Evolutionary conservation across 306 rosid genomes (phyloP).

Genomic region (Cicer bijugum): DNA sequence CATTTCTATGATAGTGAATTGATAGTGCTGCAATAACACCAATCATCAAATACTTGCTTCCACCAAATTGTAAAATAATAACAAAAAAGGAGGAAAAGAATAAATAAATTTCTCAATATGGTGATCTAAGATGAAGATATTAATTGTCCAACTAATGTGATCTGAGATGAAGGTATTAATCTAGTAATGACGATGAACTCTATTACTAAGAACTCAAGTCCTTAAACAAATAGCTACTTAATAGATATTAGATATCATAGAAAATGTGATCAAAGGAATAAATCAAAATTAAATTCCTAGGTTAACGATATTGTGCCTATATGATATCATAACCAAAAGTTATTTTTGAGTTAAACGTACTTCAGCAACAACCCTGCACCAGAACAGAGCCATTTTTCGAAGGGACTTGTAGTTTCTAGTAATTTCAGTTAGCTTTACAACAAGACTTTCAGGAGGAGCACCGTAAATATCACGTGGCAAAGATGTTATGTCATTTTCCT

Average conservation of each 20-base stretch:
- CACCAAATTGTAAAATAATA: constrained; percentile 1
- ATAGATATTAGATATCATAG: constrained; percentile 20
- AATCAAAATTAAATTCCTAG: constrained; percentile 22
- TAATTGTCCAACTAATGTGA: constrained; percentile 19
- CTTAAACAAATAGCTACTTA: constrained; percentile 22
- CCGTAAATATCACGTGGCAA: constrained; percentile 90
- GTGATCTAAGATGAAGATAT: constrained; percentile 12
- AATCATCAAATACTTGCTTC: too few species aligned
- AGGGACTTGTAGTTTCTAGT: constrained; percentile 75
- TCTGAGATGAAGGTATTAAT: constrained; percentile 25
- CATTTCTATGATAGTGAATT: too few species aligned
- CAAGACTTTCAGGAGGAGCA: constrained; percentile 89
- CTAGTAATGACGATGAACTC: constrained; percentile 35
- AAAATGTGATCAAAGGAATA: constrained; percentile 38
- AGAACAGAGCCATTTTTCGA: constrained; percentile 82
- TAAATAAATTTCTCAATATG: constrained; percentile 1
- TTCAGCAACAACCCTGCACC: constrained; percentile 81
- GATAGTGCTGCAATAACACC: too few species aligned
- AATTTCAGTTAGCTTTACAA: constrained; percentile 90
- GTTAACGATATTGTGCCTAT: constrained; percentile 26
- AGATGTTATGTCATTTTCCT: constrained; percentile 56
- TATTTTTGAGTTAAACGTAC: constrained; percentile 61
- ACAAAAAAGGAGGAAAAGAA: constrained; percentile 2
- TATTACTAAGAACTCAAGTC: constrained; percentile 26
- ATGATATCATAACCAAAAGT: constrained; percentile 42